A percentile compares a stretch with the other conserved stretches of the same genome.
These are phyloP conservation scores for Blastobotrys apis DNA, from an alignment of 1,139 yeast species.

Conservation along the genomic window DNA sequence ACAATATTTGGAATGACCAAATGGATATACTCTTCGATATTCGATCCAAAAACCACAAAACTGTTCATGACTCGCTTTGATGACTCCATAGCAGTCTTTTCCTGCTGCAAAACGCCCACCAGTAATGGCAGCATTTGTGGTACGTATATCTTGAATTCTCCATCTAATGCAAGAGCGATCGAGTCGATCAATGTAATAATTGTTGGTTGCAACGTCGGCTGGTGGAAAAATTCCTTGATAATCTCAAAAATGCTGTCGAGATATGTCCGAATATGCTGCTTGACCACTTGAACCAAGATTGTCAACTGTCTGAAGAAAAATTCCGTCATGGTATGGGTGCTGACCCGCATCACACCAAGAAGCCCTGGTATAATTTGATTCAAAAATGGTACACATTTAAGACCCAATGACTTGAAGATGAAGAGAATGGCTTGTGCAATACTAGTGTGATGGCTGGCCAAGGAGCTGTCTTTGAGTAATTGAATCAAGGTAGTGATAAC, in stretches of 20 bases:
- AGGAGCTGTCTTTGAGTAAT: constrained; percentile 76
- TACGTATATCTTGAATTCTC: constrained; percentile 82
- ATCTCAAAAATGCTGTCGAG: constrained; percentile 72
- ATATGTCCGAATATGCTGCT: constrained; percentile 84
- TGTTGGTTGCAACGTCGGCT: constrained; percentile 66
- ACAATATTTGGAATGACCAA: constrained; percentile 81
- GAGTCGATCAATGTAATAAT: constrained; percentile 79
- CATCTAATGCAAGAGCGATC: constrained; percentile 79
- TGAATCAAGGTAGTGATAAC: constrained; percentile 82
- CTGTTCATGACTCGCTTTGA: constrained; percentile 77
- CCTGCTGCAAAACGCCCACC: constrained; percentile 74
- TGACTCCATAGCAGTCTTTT: constrained; percentile 55
- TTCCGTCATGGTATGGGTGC: constrained; percentile 78
- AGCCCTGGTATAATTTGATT: constrained; percentile 88
- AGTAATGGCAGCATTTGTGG: constrained; percentile 74
- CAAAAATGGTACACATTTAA: constrained; percentile 81
- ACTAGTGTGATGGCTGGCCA: constrained; percentile 81
- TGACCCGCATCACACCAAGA: constrained; percentile 75
- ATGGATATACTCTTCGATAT: constrained; percentile 84
- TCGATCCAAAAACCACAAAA: constrained; percentile 83
- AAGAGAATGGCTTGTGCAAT: constrained; percentile 90
- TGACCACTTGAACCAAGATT: constrained; percentile 73
- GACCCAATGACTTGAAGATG: constrained; percentile 82
- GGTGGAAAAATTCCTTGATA: constrained; percentile 68
- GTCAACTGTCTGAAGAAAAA: constrained; percentile 88